Percentiles rank a stretch among this genome's conserved stretches.
Evolutionary conservation across 202 grass and related monocot genomes (phyloP).

Genomic region (Carex arenaria): DNA sequence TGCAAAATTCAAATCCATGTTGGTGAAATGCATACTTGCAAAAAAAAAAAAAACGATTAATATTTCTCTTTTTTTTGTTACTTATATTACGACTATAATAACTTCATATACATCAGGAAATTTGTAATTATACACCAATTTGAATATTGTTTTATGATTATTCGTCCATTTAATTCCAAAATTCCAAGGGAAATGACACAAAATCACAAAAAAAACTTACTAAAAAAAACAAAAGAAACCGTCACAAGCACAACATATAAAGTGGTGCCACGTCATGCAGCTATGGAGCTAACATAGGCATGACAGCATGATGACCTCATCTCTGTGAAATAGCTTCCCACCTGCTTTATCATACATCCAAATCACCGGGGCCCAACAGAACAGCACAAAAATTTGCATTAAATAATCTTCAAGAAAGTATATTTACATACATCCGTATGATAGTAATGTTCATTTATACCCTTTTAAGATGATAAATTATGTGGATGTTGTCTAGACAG

Average conservation of each 20-base stretch:
- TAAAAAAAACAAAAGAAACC: not conserved
- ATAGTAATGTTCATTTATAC: not conserved
- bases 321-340: not conserved
- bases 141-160: not conserved
- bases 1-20: too few relatives aligned
- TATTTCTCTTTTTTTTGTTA: too few relatives aligned
- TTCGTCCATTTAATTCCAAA: not conserved
- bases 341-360: not conserved
- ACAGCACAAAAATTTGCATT: not conserved
- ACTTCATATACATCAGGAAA: too few relatives aligned
- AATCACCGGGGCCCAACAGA: not conserved
- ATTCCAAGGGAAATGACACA: not conserved
- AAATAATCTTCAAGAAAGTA: not conserved
- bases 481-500: not conserved
- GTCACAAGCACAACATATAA: not conserved
- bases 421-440: not conserved
- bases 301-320: slow-evolving; percentile 1
- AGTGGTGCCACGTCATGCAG: not conserved
- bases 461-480: not conserved
- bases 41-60: too few relatives aligned
- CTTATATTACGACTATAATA: too few relatives aligned
- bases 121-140: too few relatives aligned
- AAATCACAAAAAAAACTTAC: not conserved
- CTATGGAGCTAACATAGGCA: not conserved
- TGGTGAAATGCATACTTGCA: too few relatives aligned